Evolutionary conservation across 176 grass and related monocot species (phyloP).

Genomic region (Oryza punctata): DNA sequence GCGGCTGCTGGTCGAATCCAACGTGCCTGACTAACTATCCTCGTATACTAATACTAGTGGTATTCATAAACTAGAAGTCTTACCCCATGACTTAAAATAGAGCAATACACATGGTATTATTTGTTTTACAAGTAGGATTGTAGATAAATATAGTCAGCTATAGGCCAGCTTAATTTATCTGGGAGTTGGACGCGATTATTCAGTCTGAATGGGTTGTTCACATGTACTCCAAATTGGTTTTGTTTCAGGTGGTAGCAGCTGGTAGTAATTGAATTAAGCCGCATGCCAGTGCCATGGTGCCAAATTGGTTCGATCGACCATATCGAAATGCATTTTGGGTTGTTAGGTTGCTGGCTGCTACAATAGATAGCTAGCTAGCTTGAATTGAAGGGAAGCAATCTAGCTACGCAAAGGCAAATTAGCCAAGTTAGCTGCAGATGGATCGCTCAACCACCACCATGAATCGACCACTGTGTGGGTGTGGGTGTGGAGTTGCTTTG

Average conservation of each 20-base stretch:
- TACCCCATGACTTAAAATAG: no score
- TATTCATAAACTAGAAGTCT: no score
- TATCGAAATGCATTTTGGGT: background rate
- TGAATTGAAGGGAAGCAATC: background rate
- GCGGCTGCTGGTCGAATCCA: no score
- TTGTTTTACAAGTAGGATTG: no score
- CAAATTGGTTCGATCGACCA: no score
- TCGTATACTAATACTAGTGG: no score
- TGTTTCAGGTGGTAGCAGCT: no score
- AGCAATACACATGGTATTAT: no score
- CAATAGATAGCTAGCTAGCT: background rate
- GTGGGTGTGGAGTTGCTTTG: background rate
- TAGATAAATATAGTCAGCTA: background rate
- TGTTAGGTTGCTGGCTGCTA: background rate
- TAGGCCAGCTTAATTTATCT: background rate
- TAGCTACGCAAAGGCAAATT: background rate
- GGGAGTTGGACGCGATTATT: background rate
- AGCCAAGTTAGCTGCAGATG: background rate
- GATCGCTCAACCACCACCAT: background rate
- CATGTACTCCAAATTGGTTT: no score
- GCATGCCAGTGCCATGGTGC: no score
- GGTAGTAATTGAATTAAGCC: no score
- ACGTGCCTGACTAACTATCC: no score
- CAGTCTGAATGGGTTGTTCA: background rate
- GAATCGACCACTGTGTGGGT: background rate